Evolutionary conservation across 176 grass and related monocot genomes (phyloP), one percentile per base, ranked within the genome.

Genomic region (Puccinellia tenuiflora): DNA sequence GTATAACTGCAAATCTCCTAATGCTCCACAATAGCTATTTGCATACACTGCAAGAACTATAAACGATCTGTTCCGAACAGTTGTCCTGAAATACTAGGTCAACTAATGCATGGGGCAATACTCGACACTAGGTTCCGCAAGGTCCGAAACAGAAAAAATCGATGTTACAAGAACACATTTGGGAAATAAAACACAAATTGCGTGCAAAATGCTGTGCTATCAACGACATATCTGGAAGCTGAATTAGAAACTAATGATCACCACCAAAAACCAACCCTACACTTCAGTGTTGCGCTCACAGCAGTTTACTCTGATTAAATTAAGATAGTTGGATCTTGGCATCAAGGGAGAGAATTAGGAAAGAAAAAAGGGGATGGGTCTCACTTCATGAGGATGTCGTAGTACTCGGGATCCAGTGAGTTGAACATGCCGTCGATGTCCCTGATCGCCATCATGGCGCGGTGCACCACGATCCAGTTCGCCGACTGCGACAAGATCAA

Each of bases 371-470:
- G 63, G 46, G 38, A 28, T 4, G 76, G 26, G 12, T 60, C 93
- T 89, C 73, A 99, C 96, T 96, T 99, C 96, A 96, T 96, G 54
- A 99, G 93, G 77, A 99, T 99, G 82, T 96, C 96, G 81, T 99
- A 99, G 84, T 99, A 99, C 70, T 99, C 87, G 4, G 93, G 86
- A 87, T 99, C 93, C 76, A 99, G 88, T 9, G 91, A 96, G 87
- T 85, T 92, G 87, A 99, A 83, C 93, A 93, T 99, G 25, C 83
- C 89, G 22, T 96, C 93, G 31, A 99, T 89, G 67, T 99, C 96
- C 93, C 92, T 99, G 43, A 99, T 96, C 7, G 96, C 93, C 96
- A 99, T 99, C 82, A 99, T 78, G 60, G 96, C 91, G 34, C 96
- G 92, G 89, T 99, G 93, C 76, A 99, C 96, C 85, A 96, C 91